A percentile compares a stretch with the other conserved stretches of the same genome.
Evolutionary conservation across 768 basidiomycete species (phyloP).

Genomic region (Russula lepida): DNA sequence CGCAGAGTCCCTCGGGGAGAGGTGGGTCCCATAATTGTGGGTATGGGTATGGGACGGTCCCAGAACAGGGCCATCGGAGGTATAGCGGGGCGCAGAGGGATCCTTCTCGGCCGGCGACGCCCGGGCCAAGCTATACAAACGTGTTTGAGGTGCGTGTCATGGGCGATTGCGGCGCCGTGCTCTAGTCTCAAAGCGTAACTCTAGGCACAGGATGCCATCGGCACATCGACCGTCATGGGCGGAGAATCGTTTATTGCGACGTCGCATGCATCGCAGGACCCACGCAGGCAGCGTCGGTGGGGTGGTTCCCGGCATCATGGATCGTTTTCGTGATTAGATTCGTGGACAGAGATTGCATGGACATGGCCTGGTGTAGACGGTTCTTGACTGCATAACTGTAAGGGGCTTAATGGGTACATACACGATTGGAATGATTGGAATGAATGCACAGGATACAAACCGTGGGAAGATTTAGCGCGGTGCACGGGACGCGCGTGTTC

Average conservation of each 20-base stretch:
- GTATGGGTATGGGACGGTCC: constrained; percentile 12
- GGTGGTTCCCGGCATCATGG: constrained; percentile 12
- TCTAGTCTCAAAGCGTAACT: background rate
- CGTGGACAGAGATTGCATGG: background rate
- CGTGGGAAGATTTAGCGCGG: constrained; percentile 7
- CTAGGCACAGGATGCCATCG: constrained; percentile 4
- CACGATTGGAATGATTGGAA: background rate
- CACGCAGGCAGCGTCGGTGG: constrained; percentile 15
- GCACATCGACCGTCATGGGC: constrained; percentile 18
- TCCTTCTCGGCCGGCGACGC: constrained; percentile 17
- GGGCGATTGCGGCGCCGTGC: background rate
- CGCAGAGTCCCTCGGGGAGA: constrained; percentile 16
- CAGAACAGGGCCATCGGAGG: constrained; percentile 18
- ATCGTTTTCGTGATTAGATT: constrained; percentile 14
- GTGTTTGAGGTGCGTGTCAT: constrained; percentile 20
- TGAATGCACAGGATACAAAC: background rate
- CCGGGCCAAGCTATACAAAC: constrained; percentile 15
- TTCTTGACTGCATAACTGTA: constrained; percentile 12
- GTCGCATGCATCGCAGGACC: constrained; percentile 17
- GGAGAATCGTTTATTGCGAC: constrained; percentile 12
- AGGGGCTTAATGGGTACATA: background rate
- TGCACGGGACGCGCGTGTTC: background rate
- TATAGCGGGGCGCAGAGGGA: constrained; percentile 18
- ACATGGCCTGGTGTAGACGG: background rate
- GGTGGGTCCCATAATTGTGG: constrained; percentile 12